phyloP scores from a whole-genome alignment of 2,329 filamentous ascomycete genomes.

The Hymenoscyphus scutula region DNA sequence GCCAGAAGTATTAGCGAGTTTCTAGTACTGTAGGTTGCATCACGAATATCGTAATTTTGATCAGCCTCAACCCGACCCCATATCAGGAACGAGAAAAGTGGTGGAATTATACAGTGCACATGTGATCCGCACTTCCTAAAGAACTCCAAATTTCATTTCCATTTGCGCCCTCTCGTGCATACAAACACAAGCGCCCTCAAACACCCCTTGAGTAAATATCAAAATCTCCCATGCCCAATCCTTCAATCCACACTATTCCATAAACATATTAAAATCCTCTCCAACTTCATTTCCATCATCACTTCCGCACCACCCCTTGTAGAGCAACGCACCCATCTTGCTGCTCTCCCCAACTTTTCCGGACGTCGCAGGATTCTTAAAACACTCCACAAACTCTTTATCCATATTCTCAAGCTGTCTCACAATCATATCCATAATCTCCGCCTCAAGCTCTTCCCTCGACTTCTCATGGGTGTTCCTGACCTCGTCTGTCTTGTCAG shows the following conservation, averaged over 20 bases:
- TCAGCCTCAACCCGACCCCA: background rate
- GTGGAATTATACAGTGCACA: no score
- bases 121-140: background rate
- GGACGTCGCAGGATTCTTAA: background rate
- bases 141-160: background rate
- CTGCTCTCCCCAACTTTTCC: conserved; percentile 1
- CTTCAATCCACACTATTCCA: background rate
- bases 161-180: background rate
- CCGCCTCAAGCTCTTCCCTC: background rate
- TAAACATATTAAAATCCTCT: background rate
- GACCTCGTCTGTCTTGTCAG: no score
- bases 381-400: background rate
- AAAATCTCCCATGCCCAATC: background rate
- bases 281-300: background rate
- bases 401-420: background rate
- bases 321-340: background rate
- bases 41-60: background rate
- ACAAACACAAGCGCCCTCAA: background rate
- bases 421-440: background rate
- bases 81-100: background rate
- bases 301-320: background rate
- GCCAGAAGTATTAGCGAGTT: background rate
- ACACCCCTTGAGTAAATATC: background rate
- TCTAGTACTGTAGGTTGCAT: background rate
- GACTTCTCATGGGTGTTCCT: background rate